These are phyloP conservation scores for Piloderma croceum DNA, from an alignment of 768 basidiomycete species.

Conservation along the genomic window DNA sequence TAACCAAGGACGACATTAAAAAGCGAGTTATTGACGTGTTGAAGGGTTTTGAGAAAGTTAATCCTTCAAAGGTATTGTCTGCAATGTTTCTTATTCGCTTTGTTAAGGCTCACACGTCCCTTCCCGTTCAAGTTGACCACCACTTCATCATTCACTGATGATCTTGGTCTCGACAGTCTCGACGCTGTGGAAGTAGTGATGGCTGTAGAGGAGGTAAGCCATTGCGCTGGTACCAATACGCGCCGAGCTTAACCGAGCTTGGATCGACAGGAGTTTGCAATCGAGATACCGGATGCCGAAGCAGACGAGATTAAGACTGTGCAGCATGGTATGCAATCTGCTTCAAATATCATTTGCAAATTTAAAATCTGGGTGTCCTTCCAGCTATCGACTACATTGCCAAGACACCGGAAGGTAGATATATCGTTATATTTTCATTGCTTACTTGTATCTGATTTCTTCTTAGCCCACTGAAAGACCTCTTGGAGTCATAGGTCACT, in stretches of 20 bases:
- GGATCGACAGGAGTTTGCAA: conserved; percentile 75
- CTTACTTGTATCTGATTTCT: conserved; percentile 4
- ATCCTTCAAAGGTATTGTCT: conserved; percentile 25
- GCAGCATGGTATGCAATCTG: conserved; percentile 62
- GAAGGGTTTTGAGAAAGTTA: conserved; percentile 27
- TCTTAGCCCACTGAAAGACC: too few species aligned
- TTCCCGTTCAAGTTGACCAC: conserved; percentile 62
- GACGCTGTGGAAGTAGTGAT: conserved; percentile 98
- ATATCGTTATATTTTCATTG: conserved; percentile 6
- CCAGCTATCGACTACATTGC: conserved; percentile 92
- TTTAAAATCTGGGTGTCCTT: conserved; percentile 12
- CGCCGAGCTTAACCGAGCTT: conserved; percentile 4
- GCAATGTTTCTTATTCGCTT: too few species aligned
- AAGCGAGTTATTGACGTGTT: conserved; percentile 47
- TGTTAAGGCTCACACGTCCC: background rate
- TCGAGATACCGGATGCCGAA: conserved; percentile 97
- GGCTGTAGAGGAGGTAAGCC: conserved; percentile 87
- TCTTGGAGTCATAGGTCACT: too few species aligned
- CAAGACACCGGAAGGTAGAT: conserved; percentile 83
- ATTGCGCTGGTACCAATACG: conserved; percentile 4
- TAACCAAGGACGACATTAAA: conserved; percentile 65
- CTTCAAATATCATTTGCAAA: conserved; percentile 6
- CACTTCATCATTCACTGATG: conserved; percentile 63
- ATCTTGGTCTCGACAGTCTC: conserved; percentile 91
- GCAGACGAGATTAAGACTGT: conserved; percentile 93